These are phyloP conservation scores for Paulownia fortunei DNA, from an alignment of 257 asterid species.

Conservation along the genomic window DNA sequence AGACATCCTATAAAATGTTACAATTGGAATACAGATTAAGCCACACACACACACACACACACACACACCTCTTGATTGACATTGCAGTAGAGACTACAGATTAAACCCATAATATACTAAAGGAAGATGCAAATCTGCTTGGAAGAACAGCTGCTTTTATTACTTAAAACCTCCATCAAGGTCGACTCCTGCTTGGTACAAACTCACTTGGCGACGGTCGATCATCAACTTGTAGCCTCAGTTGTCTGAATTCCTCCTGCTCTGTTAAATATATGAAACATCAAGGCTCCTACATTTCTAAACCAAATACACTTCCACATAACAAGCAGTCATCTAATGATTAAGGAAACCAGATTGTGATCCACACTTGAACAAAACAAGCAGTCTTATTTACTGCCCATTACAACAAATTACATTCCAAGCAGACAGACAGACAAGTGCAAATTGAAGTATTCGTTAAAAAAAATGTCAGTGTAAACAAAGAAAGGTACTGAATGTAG, in stretches of 20 bases:
- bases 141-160: background rate
- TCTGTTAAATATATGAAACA: constrained; percentile 10
- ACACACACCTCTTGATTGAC: background rate
- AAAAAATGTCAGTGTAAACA: too few species aligned
- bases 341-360: too few species aligned
- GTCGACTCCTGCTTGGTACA: background rate
- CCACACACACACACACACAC: too few species aligned
- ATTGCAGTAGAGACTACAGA: background rate
- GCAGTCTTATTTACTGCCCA: background rate
- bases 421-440: background rate
- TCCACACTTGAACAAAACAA: too few species aligned
- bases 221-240: background rate
- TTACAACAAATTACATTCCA: background rate
- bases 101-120: background rate
- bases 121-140: background rate
- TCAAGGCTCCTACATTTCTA: background rate
- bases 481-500: background rate
- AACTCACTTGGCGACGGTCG: background rate
- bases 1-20: background rate
- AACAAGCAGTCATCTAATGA: background rate
- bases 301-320: constrained; percentile 6
- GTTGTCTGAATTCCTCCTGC: background rate
- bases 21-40: background rate
- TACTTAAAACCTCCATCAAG: background rate
- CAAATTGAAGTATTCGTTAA: background rate